These are phyloP conservation scores for Passalora sequoiae DNA, from an alignment of 2,329 filamentous ascomycete species.

Conservation along the genomic window DNA sequence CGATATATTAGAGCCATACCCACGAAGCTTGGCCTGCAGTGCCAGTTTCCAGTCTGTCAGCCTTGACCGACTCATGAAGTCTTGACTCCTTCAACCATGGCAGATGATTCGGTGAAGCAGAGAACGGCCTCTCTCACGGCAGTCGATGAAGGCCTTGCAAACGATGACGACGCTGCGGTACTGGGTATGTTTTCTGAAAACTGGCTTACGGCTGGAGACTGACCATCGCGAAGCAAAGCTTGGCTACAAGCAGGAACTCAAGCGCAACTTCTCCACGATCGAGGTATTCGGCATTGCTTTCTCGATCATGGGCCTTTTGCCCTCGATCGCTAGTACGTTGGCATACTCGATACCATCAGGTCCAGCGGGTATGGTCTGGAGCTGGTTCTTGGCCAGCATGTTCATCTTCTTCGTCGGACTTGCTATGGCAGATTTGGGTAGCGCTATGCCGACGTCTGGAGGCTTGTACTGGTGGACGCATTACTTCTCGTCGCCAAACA, in stretches of 20 bases:
- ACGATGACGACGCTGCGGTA: slow-evolving; percentile 39
- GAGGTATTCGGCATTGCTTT: slow-evolving; percentile 52
- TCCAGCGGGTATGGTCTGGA: slow-evolving; percentile 57
- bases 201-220: too few species aligned
- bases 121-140: slow-evolving; percentile 2
- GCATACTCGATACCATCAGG: slow-evolving; percentile 56
- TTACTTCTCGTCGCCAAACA: slow-evolving; percentile 52
- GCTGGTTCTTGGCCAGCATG: slow-evolving; percentile 57
- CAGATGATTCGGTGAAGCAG: background rate
- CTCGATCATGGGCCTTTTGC: slow-evolving; percentile 55
- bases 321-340: slow-evolving; percentile 57
- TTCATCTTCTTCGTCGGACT: slow-evolving; percentile 51
- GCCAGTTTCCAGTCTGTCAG: too few species aligned
- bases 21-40: too few species aligned
- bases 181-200: too few species aligned
- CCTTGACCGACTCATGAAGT: too few species aligned
- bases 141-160: slow-evolving; percentile 28
- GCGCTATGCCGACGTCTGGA: slow-evolving; percentile 53
- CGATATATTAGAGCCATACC: too few species aligned
- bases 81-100: background rate
- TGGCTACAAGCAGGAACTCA: slow-evolving; percentile 56
- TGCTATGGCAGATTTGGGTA: slow-evolving; percentile 48
- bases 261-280: slow-evolving; percentile 57
- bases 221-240: slow-evolving; percentile 30
- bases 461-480: slow-evolving; percentile 58